Conservation (phyloP, 2,329 filamentous ascomycete genomes). For the Aspergillus tubingensis region DNA sequence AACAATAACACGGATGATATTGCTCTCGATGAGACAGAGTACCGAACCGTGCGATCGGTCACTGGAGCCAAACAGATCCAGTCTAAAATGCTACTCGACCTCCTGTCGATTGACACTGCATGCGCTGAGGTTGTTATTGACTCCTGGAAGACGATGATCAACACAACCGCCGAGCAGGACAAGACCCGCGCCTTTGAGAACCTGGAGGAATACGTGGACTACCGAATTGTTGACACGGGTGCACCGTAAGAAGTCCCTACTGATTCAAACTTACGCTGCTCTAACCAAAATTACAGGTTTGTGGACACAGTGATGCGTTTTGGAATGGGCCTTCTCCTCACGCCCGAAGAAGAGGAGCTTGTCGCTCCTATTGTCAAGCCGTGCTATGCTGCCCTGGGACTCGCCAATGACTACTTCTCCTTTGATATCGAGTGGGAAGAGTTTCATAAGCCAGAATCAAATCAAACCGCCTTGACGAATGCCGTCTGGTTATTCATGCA, state of each 20-base stretch:
- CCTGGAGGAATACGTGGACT: constrained; percentile 23
- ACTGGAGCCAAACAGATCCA: constrained; percentile 23
- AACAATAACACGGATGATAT: constrained; percentile 18
- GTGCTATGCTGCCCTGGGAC: constrained; percentile 19
- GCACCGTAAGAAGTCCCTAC: constrained; percentile 11
- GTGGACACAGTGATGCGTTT: constrained; percentile 20
- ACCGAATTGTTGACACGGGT: constrained; percentile 22
- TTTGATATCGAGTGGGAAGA: constrained; percentile 23
- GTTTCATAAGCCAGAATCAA: not conserved
- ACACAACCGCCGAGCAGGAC: constrained; percentile 19
- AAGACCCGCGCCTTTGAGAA: constrained; percentile 16
- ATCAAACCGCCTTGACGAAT: constrained; percentile 16
- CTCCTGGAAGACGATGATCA: constrained; percentile 22
- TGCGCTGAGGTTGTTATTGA: constrained; percentile 21
- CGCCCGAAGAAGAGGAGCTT: constrained; percentile 9
- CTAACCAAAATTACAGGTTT: constrained; percentile 5
- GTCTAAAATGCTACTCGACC: constrained; percentile 22
- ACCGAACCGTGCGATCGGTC: constrained; percentile 21
- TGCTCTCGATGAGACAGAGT: constrained; percentile 18
- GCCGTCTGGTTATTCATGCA: constrained; percentile 22
- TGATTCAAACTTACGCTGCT: not conserved
- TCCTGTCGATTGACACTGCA: constrained; percentile 14
- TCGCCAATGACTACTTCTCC: constrained; percentile 23
- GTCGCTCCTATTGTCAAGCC: constrained; percentile 15
- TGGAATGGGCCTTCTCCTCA: constrained; percentile 18